These are phyloP conservation scores for Astrothelium subdiscretum DNA, from an alignment of 495 filamentous ascomycete species.

Conservation along the genomic window DNA sequence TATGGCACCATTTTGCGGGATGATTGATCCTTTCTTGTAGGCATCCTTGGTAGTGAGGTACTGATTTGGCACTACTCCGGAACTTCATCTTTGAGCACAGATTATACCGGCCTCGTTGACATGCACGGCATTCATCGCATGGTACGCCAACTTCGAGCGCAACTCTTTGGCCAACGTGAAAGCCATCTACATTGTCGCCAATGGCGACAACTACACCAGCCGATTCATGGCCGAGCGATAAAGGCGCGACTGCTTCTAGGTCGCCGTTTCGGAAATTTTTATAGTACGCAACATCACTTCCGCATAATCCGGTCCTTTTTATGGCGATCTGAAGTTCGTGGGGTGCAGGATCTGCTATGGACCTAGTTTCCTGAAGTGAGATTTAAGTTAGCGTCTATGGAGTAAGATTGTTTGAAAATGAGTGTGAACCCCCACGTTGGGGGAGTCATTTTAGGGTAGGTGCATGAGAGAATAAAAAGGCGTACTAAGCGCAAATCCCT, in stretches of 20 bases:
- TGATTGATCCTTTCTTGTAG: slow-evolving; percentile 70
- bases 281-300: slow-evolving; percentile 56
- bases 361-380: slow-evolving; percentile 35
- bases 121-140: slow-evolving; percentile 56
- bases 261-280: slow-evolving; percentile 54
- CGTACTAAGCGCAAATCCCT: slow-evolving; percentile 26
- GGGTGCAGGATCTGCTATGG: slow-evolving; percentile 31
- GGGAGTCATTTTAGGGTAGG: slow-evolving; percentile 12
- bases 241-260: slow-evolving; percentile 49
- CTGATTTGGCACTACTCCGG: slow-evolving; percentile 63
- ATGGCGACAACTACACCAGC: slow-evolving; percentile 45
- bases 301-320: slow-evolving; percentile 52
- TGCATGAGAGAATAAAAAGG: slow-evolving; percentile 8
- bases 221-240: slow-evolving; percentile 54
- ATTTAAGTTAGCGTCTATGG: slow-evolving; percentile 9
- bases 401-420: slow-evolving; percentile 6
- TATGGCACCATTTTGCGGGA: slow-evolving; percentile 55
- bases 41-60: slow-evolving; percentile 73
- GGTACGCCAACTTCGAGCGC: slow-evolving; percentile 35
- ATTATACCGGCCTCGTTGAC: slow-evolving; percentile 63
- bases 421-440: slow-evolving; percentile 13
- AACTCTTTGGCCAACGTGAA: slow-evolving; percentile 26
- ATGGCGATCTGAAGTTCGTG: slow-evolving; percentile 47
- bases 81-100: slow-evolving; percentile 71
- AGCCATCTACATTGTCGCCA: slow-evolving; percentile 32